phyloP scores from a whole-genome alignment of 1,139 yeast genomes.

The Saccharomycopsis hybrid region DNA sequence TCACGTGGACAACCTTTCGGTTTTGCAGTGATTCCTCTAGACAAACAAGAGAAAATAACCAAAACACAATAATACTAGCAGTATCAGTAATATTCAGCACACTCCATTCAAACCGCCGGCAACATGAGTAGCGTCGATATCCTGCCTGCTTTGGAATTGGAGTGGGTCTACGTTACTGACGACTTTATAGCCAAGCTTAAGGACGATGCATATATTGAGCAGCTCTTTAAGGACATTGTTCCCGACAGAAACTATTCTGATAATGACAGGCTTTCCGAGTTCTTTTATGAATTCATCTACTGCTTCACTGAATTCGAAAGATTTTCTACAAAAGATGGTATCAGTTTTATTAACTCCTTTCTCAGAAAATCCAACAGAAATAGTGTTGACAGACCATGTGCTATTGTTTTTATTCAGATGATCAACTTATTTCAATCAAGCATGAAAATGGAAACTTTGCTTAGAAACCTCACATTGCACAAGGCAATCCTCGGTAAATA shows the following conservation, averaged over 20 bases:
- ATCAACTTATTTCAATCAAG: constrained; percentile 18
- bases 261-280: constrained; percentile 5
- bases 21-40: too few species aligned
- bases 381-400: not conserved
- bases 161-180: not conserved
- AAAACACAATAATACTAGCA: too few species aligned
- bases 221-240: not conserved
- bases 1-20: too few species aligned
- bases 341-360: constrained; percentile 23
- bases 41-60: too few species aligned
- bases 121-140: too few species aligned
- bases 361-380: constrained; percentile 12
- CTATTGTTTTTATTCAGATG: constrained; percentile 14
- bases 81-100: too few species aligned
- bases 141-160: too few species aligned
- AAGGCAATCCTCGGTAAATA: constrained; percentile 2
- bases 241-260: not conserved
- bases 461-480: constrained; percentile 5
- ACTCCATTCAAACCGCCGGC: too few species aligned
- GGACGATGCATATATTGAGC: not conserved
- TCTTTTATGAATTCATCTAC: constrained; percentile 28
- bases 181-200: not conserved
- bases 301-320: constrained; percentile 24
- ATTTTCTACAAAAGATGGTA: constrained; percentile 21
- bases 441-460: constrained; percentile 3